A percentile compares a stretch with the other conserved stretches of the same genome.
phyloP scores from a whole-genome alignment of 306 rosid genomes.

The Rosa chinensis region DNA sequence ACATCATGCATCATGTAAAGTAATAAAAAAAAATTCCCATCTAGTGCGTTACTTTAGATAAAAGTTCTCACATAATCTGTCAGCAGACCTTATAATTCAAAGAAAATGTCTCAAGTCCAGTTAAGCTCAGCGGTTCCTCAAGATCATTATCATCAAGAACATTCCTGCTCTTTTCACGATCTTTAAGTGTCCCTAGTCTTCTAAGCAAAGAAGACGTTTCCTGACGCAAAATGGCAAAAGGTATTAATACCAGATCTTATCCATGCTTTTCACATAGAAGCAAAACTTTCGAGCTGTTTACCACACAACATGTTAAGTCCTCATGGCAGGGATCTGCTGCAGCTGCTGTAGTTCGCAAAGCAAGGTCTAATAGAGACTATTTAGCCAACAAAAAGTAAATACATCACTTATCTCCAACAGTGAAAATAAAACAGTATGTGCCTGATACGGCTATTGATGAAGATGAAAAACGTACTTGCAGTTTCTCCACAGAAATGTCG shows the following conservation, averaged over 20 bases:
- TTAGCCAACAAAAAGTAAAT: conserved; percentile 12
- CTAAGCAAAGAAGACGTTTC: conserved; percentile 80
- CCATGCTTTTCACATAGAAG: conserved; percentile 12
- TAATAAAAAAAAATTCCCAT: not conserved
- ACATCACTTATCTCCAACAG: not conserved
- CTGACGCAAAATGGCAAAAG: conserved; percentile 43
- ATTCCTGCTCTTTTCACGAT: conserved; percentile 46
- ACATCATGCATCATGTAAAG: conserved; percentile 2
- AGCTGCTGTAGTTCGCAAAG: conserved; percentile 95
- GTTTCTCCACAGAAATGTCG: conserved; percentile 93
- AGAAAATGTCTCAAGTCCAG: conserved; percentile 86
- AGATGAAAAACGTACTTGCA: conserved; percentile 63
- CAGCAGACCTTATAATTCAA: conserved; percentile 79
- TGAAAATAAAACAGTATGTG: conserved; percentile 3
- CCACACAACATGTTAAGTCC: conserved; percentile 94
- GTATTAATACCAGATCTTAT: conserved; percentile 16
- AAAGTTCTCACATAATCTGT: not conserved
- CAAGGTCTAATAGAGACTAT: conserved; percentile 95
- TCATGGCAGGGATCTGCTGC: conserved; percentile 93
- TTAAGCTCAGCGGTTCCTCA: conserved; percentile 74
- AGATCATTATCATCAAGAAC: conserved; percentile 43
- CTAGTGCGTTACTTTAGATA: not conserved
- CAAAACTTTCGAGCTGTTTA: conserved; percentile 40
- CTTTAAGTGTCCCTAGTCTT: conserved; percentile 67
- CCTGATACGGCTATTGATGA: conserved; percentile 17